Base-by-base conservation (phyloP, 306 rosid genomes). In the Geum urbanum region DNA sequence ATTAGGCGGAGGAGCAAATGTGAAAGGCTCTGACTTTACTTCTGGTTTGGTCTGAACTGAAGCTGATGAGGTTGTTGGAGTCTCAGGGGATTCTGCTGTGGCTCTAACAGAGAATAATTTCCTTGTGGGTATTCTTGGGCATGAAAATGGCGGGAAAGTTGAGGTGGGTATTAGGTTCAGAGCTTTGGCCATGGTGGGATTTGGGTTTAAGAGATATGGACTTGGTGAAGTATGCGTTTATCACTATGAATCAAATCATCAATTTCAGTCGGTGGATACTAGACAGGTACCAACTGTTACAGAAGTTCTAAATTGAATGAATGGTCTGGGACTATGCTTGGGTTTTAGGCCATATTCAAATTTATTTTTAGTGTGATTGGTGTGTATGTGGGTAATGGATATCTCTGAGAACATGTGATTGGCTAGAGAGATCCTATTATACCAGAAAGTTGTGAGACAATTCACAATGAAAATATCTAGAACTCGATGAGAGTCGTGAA, bases 1-100 rank as follows among this genome's bases (percentile, higher is more conserved):
- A 79, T 89, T 74, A 9, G 87, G 86, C 0, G 99, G 99, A 76
- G 96, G 83, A 72, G 85, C 35, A 46, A 91, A 61, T 13, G 80
- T 65, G 18, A 5, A 37, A 63, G 80, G 24, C 15, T 69, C 74
- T 44, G 62, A 43, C 22, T 51, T 64, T 63, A 72, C 37, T 16
- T 43, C 50, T 63, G 73, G 75, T 67, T 80, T 70, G 48, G 84
- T 64, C 67, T 76, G 69, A 9, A 66, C 80, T 64, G 96, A 83
- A 72, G 83, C 46, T 43, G 46, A 10, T 40, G 86, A 79, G 72
- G 56, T 50, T 39, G 67, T 53, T 8, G 83, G 72, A n/a, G 71
- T 69, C 54, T 83, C 87, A 1, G 90, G 74, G 48, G 83, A 59
- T 53, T 69, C 82, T 40, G 92, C 74, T 63, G 82, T 68, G 53